These are phyloP conservation scores for Mediolabrus comicus DNA, from an alignment of 108 stramenopile species.

Conservation along the genomic window DNA sequence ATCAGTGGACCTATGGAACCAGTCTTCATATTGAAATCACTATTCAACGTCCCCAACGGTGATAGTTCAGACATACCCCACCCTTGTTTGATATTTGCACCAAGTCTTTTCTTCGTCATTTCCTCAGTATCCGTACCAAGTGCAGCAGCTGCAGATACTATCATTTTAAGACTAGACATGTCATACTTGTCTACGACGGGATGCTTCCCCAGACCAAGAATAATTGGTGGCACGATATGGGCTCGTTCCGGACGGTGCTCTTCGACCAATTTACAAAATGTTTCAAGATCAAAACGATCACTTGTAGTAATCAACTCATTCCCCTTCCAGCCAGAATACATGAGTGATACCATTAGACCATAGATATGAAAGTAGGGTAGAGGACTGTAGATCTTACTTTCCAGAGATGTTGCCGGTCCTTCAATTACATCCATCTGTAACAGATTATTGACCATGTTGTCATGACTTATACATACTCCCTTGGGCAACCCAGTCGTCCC, in stretches of 20 bases:
- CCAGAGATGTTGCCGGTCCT: conserved; percentile 43
- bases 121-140: conserved; percentile 70
- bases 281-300: conserved; percentile 76
- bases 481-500: conserved; percentile 96
- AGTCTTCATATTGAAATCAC: conserved; percentile 52
- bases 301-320: conserved; percentile 73
- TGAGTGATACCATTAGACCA: conserved; percentile 63
- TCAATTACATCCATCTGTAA: conserved; percentile 68
- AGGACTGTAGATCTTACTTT: conserved; percentile 72
- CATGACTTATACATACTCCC: conserved; percentile 88
- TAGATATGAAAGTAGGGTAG: conserved; percentile 96
- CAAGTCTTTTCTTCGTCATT: conserved; percentile 63
- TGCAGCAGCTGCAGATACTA: conserved; percentile 85
- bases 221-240: conserved; percentile 91
- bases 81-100: conserved; percentile 69
- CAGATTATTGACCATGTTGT: conserved; percentile 81
- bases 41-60: conserved; percentile 69
- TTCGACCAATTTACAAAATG: conserved; percentile 73
- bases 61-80: conserved; percentile 89
- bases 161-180: conserved; percentile 58
- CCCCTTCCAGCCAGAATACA: conserved; percentile 73
- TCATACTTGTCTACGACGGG: conserved; percentile 83
- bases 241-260: conserved; percentile 69
- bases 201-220: conserved; percentile 72
- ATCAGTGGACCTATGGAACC: conserved; percentile 76